Evolutionary conservation across 1,284 basidiomycete genomes (phyloP).

Genomic region (Ganoderma boninense): DNA sequence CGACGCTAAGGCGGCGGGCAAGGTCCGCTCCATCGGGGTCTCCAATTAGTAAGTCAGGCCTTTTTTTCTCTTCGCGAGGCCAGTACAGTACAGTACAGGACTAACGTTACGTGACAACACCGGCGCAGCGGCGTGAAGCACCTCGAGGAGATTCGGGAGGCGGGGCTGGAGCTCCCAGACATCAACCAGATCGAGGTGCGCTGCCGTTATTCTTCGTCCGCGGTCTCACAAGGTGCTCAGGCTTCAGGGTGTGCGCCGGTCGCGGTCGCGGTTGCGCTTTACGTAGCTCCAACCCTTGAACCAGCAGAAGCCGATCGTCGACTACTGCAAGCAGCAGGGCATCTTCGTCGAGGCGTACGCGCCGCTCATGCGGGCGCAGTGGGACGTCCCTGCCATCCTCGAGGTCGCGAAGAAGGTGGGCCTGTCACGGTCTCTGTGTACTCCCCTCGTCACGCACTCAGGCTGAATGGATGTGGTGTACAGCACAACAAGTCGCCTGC

Average conservation of each 20-base stretch:
- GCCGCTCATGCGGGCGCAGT: constrained; percentile 55
- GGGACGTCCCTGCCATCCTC: constrained; percentile 50
- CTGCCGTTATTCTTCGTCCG: not conserved
- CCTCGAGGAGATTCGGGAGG: constrained; percentile 74
- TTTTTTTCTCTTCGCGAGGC: no score
- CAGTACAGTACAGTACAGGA: no score
- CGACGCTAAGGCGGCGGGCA: constrained; percentile 57
- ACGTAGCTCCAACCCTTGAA: constrained; percentile 81
- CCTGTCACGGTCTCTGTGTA: not conserved
- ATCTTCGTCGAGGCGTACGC: constrained; percentile 79
- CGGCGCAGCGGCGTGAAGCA: constrained; percentile 59
- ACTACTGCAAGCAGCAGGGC: constrained; percentile 72
- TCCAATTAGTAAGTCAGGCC: constrained; percentile 61
- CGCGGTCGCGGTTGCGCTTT: no score
- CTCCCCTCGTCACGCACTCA: not conserved
- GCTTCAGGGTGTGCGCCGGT: no score
- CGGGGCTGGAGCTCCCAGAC: constrained; percentile 69
- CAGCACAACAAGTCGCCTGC: constrained; percentile 59
- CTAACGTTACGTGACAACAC: not conserved
- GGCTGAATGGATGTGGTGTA: not conserved
- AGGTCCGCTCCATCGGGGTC: constrained; percentile 64
- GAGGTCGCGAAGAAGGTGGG: constrained; percentile 52
- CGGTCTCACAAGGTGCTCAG: not conserved
- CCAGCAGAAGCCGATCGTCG: constrained; percentile 81
- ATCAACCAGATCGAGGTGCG: constrained; percentile 86